These are phyloP conservation scores for Globisporangium echinulatum DNA, from an alignment of 352 stramenopile species.

Conservation along the genomic window DNA sequence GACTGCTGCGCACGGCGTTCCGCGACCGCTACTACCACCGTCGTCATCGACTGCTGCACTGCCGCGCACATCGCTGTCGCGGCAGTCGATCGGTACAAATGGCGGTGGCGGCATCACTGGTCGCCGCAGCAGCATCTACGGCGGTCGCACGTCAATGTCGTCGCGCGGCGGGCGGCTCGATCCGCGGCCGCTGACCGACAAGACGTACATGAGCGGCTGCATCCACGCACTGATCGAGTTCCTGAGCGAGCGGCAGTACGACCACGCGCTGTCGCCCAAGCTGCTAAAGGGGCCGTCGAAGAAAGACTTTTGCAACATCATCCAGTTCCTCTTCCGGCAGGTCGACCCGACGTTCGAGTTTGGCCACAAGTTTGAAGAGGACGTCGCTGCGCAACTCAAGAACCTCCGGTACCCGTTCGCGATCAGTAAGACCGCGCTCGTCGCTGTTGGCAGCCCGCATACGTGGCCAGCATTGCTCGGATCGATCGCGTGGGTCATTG, in stretches of 20 bases:
- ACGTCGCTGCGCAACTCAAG: slow-evolving; percentile 64
- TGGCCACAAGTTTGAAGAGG: slow-evolving; percentile 68
- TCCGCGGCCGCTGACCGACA: slow-evolving; percentile 86
- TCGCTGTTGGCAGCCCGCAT: slow-evolving; percentile 91
- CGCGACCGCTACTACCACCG: slow-evolving; percentile 8
- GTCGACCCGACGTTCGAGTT: slow-evolving; percentile 91
- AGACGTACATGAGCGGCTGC: slow-evolving; percentile 88
- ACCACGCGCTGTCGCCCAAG: slow-evolving; percentile 88
- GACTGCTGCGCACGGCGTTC: slow-evolving; percentile 17
- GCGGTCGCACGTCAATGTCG: slow-evolving; percentile 50
- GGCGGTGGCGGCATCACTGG: slow-evolving; percentile 10
- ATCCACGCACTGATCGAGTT: slow-evolving; percentile 93
- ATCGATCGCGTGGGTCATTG: slow-evolving; percentile 96
- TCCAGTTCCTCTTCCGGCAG: slow-evolving; percentile 94
- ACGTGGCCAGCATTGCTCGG: slow-evolving; percentile 95
- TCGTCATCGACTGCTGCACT: slow-evolving; percentile 3
- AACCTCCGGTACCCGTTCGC: slow-evolving; percentile 92
- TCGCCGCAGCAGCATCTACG: slow-evolving; percentile 60
- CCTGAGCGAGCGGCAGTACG: slow-evolving; percentile 87
- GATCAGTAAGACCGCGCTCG: slow-evolving; percentile 95
- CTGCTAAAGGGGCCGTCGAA: slow-evolving; percentile 90
- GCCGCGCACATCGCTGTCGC: slow-evolving; percentile 39
- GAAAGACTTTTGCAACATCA: slow-evolving; percentile 97
- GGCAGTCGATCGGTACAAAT: slow-evolving; percentile 37
- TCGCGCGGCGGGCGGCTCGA: slow-evolving; percentile 47